Conservation (phyloP, 2,329 filamentous ascomycete genomes). For the Stemphylium lycopersici region DNA sequence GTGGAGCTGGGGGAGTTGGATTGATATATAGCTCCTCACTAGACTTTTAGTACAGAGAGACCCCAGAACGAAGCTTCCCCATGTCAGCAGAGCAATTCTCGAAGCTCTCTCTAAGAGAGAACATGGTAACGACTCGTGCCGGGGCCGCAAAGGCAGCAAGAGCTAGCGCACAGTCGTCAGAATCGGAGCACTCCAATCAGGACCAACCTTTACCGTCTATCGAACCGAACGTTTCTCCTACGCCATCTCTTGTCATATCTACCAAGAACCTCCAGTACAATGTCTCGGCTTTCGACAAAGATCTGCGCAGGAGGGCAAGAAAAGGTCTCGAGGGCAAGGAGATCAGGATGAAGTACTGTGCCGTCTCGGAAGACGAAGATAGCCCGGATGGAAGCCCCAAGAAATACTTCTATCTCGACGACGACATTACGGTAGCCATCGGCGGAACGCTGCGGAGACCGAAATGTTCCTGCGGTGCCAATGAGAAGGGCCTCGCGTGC, state of each 20-base stretch:
- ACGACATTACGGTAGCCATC: conserved; percentile 45
- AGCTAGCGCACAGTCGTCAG: conserved; percentile 22
- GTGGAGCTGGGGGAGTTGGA: conserved; percentile 23
- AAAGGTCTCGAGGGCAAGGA: conserved; percentile 42
- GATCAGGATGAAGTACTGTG: conserved; percentile 47
- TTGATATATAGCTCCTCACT: conserved; percentile 42
- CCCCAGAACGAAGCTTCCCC: conserved; percentile 25
- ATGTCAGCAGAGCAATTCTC: conserved; percentile 48
- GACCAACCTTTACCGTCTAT: conserved; percentile 32
- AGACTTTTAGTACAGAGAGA: conserved; percentile 19
- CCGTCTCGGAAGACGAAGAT: conserved; percentile 30
- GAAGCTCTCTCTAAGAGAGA: conserved; percentile 45
- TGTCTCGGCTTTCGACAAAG: conserved; percentile 39
- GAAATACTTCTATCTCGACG: conserved; percentile 45
- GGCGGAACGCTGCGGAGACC: conserved; percentile 34
- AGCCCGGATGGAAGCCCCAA: conserved; percentile 20
- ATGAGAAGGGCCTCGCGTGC: conserved; percentile 42
- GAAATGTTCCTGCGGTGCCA: conserved; percentile 45
- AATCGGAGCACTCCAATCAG: conserved; percentile 27
- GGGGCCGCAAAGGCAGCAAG: conserved; percentile 39
- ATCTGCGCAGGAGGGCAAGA: conserved; percentile 40
- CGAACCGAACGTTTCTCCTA: conserved; percentile 32
- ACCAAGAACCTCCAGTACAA: conserved; percentile 44
- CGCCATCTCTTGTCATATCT: conserved; percentile 42
- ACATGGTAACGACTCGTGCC: conserved; percentile 48